Conservation (phyloP, 2,329 filamentous ascomycete species). For the Alternaria viburni region DNA sequence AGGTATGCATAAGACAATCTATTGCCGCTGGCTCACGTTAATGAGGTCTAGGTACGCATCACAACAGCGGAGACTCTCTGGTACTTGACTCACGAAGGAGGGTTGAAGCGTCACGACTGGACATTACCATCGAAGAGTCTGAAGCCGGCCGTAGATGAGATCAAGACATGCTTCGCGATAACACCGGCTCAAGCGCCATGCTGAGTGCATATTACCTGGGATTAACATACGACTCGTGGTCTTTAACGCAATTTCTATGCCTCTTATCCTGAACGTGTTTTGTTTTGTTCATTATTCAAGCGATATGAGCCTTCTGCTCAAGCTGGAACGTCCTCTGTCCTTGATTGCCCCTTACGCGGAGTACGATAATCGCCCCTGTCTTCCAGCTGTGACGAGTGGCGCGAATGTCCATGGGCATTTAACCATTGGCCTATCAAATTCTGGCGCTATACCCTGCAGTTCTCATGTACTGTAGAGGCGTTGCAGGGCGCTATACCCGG, state of each 20-base stretch:
- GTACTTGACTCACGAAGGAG: constrained; percentile 44
- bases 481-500: not conserved
- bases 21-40: not conserved
- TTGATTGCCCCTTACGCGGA: not conserved
- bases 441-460: not conserved
- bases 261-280: not conserved
- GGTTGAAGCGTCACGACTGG: constrained; percentile 36
- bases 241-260: not conserved
- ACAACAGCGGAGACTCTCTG: constrained; percentile 52
- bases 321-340: not conserved
- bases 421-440: not conserved
- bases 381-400: not conserved
- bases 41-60: constrained; percentile 35
- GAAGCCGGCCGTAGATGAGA: constrained; percentile 36
- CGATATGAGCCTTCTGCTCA: not conserved
- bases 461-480: not conserved
- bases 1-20: constrained; percentile 54
- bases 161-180: constrained; percentile 17
- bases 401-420: not conserved
- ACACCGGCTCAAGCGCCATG: not conserved
- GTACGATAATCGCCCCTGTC: constrained; percentile 33
- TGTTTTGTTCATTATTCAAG: not conserved
- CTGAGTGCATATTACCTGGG: not conserved
- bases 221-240: not conserved
- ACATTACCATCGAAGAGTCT: constrained; percentile 41